Evolutionary conservation across 1,284 basidiomycete species (phyloP).

Genomic region (Cryptococcus sp.): DNA sequence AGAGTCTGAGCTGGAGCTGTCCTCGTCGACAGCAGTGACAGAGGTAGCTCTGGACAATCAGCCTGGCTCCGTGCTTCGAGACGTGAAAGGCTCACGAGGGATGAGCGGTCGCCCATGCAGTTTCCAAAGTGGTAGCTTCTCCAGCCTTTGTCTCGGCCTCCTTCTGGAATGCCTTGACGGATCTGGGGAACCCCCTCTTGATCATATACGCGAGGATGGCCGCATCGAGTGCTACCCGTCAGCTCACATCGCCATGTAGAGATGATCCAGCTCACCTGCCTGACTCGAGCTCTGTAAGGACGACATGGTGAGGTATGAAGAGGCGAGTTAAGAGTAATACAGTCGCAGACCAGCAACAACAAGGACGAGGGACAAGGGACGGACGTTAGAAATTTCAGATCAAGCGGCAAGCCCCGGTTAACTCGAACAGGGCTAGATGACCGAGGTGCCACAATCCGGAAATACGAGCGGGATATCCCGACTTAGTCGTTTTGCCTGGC

Average conservation of each 20-base stretch:
- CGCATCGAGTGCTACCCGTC: slow-evolving; percentile 25
- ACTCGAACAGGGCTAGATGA: too few species aligned
- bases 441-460: not conserved
- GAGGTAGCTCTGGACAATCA: too few species aligned
- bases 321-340: not conserved
- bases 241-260: too few species aligned
- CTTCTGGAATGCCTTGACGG: slow-evolving; percentile 45
- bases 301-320: too few species aligned
- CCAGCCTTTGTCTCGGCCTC: slow-evolving; percentile 30
- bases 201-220: slow-evolving; percentile 45
- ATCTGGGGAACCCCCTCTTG: slow-evolving; percentile 37
- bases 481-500: not conserved
- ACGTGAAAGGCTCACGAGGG: slow-evolving; percentile 3
- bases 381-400: not conserved
- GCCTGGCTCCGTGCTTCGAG: not conserved
- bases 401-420: not conserved
- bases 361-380: not conserved
- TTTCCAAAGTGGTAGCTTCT: slow-evolving; percentile 19
- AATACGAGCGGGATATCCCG: not conserved
- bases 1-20: slow-evolving; percentile 6
- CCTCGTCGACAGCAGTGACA: not conserved
- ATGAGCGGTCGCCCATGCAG: slow-evolving; percentile 22
- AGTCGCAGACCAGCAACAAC: not conserved
- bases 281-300: too few species aligned
- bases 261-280: too few species aligned